Percentiles rank a stretch among this genome's conserved stretches.
Conservation (phyloP, 805 yeast species). For the Babjeviella inositovora region DNA sequence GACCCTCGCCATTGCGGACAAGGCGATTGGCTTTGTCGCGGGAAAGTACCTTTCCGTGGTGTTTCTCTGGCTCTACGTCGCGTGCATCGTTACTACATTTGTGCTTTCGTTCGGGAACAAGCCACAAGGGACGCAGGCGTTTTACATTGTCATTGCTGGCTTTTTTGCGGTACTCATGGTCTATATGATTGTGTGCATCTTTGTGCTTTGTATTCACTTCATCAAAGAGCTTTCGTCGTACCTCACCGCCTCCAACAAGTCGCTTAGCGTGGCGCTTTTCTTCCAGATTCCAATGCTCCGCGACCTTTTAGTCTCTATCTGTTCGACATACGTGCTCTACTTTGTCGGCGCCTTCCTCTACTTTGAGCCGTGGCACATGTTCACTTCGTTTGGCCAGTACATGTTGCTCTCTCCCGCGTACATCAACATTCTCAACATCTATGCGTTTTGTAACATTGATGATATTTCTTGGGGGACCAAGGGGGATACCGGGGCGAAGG, state of each 20-base stretch:
- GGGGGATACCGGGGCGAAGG: constrained; percentile 43
- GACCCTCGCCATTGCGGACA: constrained; percentile 29
- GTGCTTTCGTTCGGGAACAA: constrained; percentile 48
- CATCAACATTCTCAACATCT: constrained; percentile 41
- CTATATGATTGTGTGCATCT: constrained; percentile 40
- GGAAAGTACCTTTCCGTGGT: constrained; percentile 32
- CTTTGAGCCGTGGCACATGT: constrained; percentile 53
- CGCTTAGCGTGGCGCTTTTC: constrained; percentile 26
- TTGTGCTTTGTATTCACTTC: constrained; percentile 39
- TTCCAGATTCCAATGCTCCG: constrained; percentile 26
- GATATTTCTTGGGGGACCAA: constrained; percentile 69
- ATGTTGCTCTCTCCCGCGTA: constrained; percentile 34
- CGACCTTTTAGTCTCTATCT: constrained; percentile 38
- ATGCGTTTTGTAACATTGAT: constrained; percentile 58
- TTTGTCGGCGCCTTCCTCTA: constrained; percentile 41
- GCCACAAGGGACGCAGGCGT: constrained; percentile 42
- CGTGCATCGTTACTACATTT: constrained; percentile 40
- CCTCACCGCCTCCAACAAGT: constrained; percentile 12
- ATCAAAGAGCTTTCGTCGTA: constrained; percentile 12
- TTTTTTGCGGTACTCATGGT: constrained; percentile 47
- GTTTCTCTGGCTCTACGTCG: constrained; percentile 37
- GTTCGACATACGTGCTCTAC: constrained; percentile 46
- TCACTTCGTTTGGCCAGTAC: constrained; percentile 36
- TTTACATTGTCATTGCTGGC: constrained; percentile 32
- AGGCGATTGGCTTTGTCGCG: constrained; percentile 20